A percentile compares a stretch with the other conserved stretches of the same genome.
Conservation (phyloP, 352 stramenopile genomes). For the Globisporangium radiosum region DNA sequence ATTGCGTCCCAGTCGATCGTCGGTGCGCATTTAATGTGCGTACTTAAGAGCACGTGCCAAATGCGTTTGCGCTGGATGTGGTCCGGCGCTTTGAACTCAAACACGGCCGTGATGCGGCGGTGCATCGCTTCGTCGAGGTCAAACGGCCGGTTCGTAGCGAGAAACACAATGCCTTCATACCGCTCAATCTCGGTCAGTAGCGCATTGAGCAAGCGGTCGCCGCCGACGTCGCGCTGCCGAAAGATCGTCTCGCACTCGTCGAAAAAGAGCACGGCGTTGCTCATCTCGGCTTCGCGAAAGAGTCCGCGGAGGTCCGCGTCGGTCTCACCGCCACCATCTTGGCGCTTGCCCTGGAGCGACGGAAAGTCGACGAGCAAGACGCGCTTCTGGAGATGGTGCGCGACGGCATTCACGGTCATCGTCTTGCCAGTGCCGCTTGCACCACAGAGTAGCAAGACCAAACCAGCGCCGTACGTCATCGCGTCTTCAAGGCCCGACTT, state of each 20-base stretch:
- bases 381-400: conserved; percentile 79
- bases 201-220: conserved; percentile 74
- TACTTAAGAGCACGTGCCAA: conserved; percentile 69
- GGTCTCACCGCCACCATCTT: conserved; percentile 54
- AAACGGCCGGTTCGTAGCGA: conserved; percentile 85
- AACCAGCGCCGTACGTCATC: conserved; percentile 69
- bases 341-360: conserved; percentile 73
- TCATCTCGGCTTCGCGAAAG: conserved; percentile 86
- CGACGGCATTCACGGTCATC: conserved; percentile 87
- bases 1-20: conserved; percentile 85
- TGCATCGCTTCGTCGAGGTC: conserved; percentile 89
- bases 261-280: conserved; percentile 87
- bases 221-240: conserved; percentile 72
- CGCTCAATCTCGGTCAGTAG: conserved; percentile 85
- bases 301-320: conserved; percentile 79
- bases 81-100: conserved; percentile 84
- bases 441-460: conserved; percentile 77
- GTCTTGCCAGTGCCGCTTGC: conserved; percentile 88
- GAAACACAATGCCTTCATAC: conserved; percentile 85
- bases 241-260: conserved; percentile 89
- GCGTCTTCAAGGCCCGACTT: conserved; percentile 70
- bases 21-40: conserved; percentile 35
- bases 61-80: conserved; percentile 81
- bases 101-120: conserved; percentile 83
- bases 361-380: conserved; percentile 87